These are phyloP conservation scores for Maudiozyma serrabonitensis DNA, from an alignment of 805 yeast species.

Conservation along the genomic window DNA sequence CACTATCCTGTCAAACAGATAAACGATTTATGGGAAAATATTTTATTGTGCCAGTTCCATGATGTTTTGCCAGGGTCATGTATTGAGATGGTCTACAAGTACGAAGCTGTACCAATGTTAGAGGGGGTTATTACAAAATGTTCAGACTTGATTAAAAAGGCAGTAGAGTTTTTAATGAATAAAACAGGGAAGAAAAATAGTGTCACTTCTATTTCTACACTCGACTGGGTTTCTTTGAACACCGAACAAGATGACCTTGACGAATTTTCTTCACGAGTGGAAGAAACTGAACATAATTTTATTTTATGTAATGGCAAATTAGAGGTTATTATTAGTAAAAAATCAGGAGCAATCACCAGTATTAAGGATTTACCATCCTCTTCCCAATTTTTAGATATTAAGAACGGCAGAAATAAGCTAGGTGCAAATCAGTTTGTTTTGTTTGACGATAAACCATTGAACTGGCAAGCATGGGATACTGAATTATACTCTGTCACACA, in stretches of 20 bases:
- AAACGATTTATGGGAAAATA: constrained; percentile 74
- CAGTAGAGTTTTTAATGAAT: constrained; percentile 36
- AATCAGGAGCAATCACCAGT: constrained; percentile 54
- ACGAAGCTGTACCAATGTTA: constrained; percentile 78
- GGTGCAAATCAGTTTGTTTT: constrained; percentile 78
- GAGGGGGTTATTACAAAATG: constrained; percentile 45
- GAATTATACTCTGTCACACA: constrained; percentile 80
- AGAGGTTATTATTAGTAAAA: constrained; percentile 42
- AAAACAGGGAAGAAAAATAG: constrained; percentile 4
- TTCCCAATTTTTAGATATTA: constrained; percentile 58
- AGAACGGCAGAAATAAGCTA: constrained; percentile 41
- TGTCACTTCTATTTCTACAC: constrained; percentile 36
- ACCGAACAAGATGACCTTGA: not conserved
- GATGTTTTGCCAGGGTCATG: constrained; percentile 97
- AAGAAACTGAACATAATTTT: constrained; percentile 32
- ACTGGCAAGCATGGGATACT: constrained; percentile 97
- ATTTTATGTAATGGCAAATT: constrained; percentile 53
- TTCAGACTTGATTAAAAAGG: constrained; percentile 41
- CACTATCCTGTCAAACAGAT: constrained; percentile 64
- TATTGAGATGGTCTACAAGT: constrained; percentile 84
- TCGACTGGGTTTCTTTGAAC: constrained; percentile 43
- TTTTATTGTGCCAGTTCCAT: constrained; percentile 87
- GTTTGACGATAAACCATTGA: constrained; percentile 83
- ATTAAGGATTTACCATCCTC: constrained; percentile 48
- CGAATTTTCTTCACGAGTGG: not conserved